Conservation (phyloP, 1,284 basidiomycete genomes). For the Ustilago crameri region DNA sequence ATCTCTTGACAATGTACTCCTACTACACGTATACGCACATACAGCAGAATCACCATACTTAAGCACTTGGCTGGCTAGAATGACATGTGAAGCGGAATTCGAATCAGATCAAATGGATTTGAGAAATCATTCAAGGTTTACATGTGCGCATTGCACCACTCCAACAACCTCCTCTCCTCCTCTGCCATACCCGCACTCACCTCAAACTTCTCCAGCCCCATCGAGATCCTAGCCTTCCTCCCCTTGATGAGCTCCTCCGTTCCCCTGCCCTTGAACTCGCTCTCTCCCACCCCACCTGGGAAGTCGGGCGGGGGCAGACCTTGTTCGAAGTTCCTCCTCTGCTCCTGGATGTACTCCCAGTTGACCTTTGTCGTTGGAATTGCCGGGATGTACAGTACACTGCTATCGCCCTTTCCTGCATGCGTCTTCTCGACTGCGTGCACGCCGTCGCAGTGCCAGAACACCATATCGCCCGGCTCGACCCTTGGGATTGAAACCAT, state of each 20-base stretch:
- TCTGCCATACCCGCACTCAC: neutral
- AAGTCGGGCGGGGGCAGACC: conserved; percentile 80
- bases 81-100: too few relatives aligned
- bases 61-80: too few relatives aligned
- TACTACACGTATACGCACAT: too few relatives aligned
- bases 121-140: too few relatives aligned
- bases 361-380: conserved; percentile 77
- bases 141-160: conserved; percentile 40
- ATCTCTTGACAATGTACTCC: neutral
- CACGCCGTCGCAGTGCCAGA: conserved; percentile 83
- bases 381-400: conserved; percentile 82
- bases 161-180: conserved; percentile 23
- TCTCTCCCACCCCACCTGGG: conserved; percentile 79
- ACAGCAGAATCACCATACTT: too few relatives aligned
- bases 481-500: conserved; percentile 77
- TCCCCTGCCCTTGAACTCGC: conserved; percentile 72
- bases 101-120: too few relatives aligned
- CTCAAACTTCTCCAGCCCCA: conserved; percentile 32
- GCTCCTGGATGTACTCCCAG: conserved; percentile 75
- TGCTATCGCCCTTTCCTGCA: conserved; percentile 75
- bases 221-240: conserved; percentile 6
- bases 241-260: conserved; percentile 48
- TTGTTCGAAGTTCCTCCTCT: conserved; percentile 73
- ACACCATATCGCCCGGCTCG: conserved; percentile 80
- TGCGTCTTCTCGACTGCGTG: conserved; percentile 79